Base-by-base conservation (phyloP, 1,284 basidiomycete genomes). In the Leccinum solheimii region DNA sequence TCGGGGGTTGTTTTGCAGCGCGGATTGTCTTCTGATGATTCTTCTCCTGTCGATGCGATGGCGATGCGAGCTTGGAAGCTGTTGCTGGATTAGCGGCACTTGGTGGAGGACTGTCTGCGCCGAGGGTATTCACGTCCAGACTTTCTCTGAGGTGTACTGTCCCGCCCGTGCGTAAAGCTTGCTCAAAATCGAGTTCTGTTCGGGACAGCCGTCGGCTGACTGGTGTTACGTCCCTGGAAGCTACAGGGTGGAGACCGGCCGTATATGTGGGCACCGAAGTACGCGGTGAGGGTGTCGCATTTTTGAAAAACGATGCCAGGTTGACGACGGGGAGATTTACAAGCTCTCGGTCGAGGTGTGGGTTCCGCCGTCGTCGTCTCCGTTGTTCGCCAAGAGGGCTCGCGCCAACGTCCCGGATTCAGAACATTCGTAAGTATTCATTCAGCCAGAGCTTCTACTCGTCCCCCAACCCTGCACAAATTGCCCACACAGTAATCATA, bases 121-220 rank as follows among this genome's bases (percentile, higher is more conserved):
- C 91, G 54, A 92, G 80, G 43, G 81, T 70, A 71, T 82, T 83
- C 57, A 92, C 79, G 75, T 92, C 90, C 40, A 85, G 70, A 36
- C 88, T 84, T 72, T 92, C 88, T 64, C 80, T 83, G 55, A 92
- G 77, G 55, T 83, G 66, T 13, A 91, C 81, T 1, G 91, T 93
- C 30, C 83, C 86, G 51, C 85, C 83, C 14, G 78, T 77, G 62
- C 79, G 80, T 64, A 93, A 75, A 14, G 87, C 90, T 67, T 87
- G 83, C 76, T 93, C 91, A 68, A 93, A 93, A 72, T 91, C 89
- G 71, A 88, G 78, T 75, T 90, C 88, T 38, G 86, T 86, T 50
- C 89, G 84, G 48, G 91, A 92, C 48, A 81, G 72, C 45, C 87
- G 80, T 60, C 81, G 80, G 57, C 77, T 77, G 48, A 10, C 4